Evolutionary conservation across 306 rosid species (phyloP).

Genomic region (Castanea crenata): DNA sequence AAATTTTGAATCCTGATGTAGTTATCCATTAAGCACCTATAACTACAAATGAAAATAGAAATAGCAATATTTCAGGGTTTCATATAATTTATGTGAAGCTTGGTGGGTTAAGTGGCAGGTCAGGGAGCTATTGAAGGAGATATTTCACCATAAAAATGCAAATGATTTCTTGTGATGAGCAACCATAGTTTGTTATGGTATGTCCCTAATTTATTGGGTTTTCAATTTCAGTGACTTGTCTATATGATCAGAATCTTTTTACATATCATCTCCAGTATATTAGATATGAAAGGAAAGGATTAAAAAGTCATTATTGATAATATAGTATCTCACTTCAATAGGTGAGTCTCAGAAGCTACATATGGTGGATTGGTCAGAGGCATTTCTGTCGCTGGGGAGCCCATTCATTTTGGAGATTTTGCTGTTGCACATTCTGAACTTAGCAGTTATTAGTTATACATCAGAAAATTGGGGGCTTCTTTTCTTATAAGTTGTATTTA

Average conservation of each 20-base stretch:
- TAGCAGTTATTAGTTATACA: slow-evolving; percentile 14
- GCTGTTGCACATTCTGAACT: slow-evolving; percentile 27
- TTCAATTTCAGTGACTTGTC: slow-evolving; percentile 25
- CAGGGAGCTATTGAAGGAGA: slow-evolving; percentile 45
- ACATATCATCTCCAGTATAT: slow-evolving; percentile 16
- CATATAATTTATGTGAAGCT: slow-evolving; percentile 37
- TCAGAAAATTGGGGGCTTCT: slow-evolving; percentile 30
- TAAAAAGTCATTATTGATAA: slow-evolving; percentile 30
- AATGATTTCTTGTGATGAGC: slow-evolving; percentile 28
- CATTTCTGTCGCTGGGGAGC: slow-evolving; percentile 28
- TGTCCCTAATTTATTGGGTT: slow-evolving; percentile 37
- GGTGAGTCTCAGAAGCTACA: slow-evolving; percentile 39
- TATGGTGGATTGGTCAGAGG: slow-evolving; percentile 38
- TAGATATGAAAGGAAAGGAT: slow-evolving; percentile 28
- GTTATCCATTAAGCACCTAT: slow-evolving; percentile 2
- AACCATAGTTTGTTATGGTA: slow-evolving; percentile 37
- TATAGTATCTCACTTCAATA: slow-evolving; percentile 28
- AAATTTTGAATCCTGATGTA: neutral
- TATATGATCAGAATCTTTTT: slow-evolving; percentile 4
- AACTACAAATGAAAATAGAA: slow-evolving; percentile 27
- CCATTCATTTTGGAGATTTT: slow-evolving; percentile 28
- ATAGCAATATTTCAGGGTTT: slow-evolving; percentile 24
- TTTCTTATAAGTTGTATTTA: slow-evolving; percentile 21
- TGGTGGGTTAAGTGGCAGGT: slow-evolving; percentile 64
- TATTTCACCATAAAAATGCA: slow-evolving; percentile 38